These are phyloP conservation scores for Dalechampia spathulata DNA, from an alignment of 441 rosid genomes.

Conservation along the genomic window DNA sequence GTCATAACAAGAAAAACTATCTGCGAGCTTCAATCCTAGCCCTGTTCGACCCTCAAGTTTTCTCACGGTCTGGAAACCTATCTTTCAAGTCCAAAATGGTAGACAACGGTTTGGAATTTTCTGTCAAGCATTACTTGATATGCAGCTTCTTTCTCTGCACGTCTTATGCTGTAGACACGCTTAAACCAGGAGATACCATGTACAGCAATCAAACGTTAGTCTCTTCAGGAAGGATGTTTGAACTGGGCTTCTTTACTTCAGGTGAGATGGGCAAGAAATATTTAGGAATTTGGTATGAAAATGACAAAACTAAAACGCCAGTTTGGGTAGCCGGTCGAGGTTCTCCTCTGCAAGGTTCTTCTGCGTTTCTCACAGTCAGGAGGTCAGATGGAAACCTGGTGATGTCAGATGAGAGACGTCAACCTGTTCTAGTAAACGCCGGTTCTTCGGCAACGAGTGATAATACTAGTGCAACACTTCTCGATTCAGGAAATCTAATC, in stretches of 20 bases:
- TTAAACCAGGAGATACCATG: constrained; percentile 3
- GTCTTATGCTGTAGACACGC: not conserved
- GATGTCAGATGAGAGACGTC: not conserved
- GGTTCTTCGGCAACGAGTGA: not conserved
- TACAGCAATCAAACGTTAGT: constrained; percentile 1
- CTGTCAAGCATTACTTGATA: not conserved
- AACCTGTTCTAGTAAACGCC: not conserved
- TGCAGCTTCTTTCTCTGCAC: not conserved
- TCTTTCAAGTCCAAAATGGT: not conserved
- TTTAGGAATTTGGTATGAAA: constrained; percentile 7
- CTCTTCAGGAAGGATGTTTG: constrained; percentile 5
- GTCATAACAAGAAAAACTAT: not conserved
- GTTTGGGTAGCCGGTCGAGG: constrained; percentile 1
- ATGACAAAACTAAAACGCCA: not conserved
- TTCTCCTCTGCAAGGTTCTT: not conserved
- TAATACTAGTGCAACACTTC: not conserved
- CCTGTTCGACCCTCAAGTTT: not conserved
- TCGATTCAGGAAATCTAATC: constrained; percentile 3
- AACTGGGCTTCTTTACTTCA: constrained; percentile 1
- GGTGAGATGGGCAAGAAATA: not conserved
- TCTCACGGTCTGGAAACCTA: not conserved
- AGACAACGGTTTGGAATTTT: not conserved
- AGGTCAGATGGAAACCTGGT: not conserved
- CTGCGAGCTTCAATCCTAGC: not conserved
- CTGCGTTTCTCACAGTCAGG: not conserved